Evolutionary conservation across 164 flowering plant species (phyloP).

Genomic region (Berberis vulgaris): DNA sequence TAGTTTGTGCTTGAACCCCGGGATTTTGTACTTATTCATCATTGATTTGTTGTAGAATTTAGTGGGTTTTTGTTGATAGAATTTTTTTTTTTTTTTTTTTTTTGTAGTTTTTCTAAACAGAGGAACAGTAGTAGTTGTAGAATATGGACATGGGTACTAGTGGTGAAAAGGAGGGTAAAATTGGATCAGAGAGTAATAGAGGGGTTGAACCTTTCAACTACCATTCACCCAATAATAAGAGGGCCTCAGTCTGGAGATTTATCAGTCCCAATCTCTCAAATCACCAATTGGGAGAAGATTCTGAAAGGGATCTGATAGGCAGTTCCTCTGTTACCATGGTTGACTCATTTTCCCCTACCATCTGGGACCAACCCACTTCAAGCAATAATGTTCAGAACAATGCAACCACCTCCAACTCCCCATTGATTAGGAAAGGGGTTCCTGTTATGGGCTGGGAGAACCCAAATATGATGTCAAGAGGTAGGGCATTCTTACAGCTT

Average conservation of each 20-base stretch:
- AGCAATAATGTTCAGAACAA: too few relatives aligned
- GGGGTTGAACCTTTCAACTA: constrained; percentile 30
- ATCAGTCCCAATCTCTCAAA: constrained; percentile 22
- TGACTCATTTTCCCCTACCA: constrained; percentile 42
- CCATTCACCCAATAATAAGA: constrained; percentile 18
- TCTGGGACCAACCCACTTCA: constrained; percentile 36
- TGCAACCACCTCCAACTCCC: too few relatives aligned
- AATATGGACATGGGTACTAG: constrained; percentile 34
- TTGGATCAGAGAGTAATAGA: constrained; percentile 33
- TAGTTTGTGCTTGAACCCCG: not conserved
- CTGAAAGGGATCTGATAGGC: constrained; percentile 24
- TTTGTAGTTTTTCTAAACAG: constrained; percentile 5
- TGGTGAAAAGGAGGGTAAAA: constrained; percentile 19
- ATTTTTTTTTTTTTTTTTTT: constrained; percentile 8
- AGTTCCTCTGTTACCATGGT: constrained; percentile 46
- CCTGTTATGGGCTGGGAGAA: constrained; percentile 38
- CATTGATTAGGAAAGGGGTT: too few relatives aligned
- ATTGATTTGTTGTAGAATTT: constrained; percentile 19
- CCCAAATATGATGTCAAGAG: constrained; percentile 35
- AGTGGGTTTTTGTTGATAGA: not conserved
- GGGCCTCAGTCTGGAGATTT: constrained; percentile 54
- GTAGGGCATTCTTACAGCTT: constrained; percentile 36
- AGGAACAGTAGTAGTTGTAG: not conserved
- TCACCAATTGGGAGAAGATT: constrained; percentile 30
- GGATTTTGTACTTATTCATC: not conserved